Percentiles rank a stretch among this genome's conserved stretches.
Conservation (phyloP, 306 rosid genomes). For the Acmispon strigosus region DNA sequence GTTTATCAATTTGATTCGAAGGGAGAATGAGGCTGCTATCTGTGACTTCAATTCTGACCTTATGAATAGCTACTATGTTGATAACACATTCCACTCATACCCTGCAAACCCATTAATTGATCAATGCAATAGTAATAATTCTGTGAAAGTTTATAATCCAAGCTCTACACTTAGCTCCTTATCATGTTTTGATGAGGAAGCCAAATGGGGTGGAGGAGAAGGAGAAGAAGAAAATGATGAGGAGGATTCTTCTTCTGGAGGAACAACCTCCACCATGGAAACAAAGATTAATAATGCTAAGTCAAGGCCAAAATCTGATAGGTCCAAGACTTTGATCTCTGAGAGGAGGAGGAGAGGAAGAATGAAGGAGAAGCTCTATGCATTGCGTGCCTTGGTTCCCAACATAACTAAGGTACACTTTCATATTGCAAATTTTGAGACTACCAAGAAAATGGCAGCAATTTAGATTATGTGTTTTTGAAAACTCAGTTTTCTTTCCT, state of each 20-base stretch:
- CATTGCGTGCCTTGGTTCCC: constrained; percentile 82
- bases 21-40: constrained; percentile 31
- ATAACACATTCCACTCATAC: constrained; percentile 12
- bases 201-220: neutral
- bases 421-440: neutral
- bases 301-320: constrained; percentile 37
- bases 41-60: constrained; percentile 34
- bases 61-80: constrained; percentile 30
- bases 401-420: constrained; percentile 67
- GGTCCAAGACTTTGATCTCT: constrained; percentile 58
- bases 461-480: neutral
- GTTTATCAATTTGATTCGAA: constrained; percentile 45
- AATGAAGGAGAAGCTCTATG: constrained; percentile 88
- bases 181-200: constrained; percentile 39
- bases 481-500: no score
- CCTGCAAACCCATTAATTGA: constrained; percentile 2
- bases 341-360: constrained; percentile 56
- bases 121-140: neutral
- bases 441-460: neutral
- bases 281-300: neutral
- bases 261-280: constrained; percentile 21
- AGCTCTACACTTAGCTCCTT: constrained; percentile 29
- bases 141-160: constrained; percentile 20
- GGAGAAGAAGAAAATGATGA: constrained; percentile 32
- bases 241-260: constrained; percentile 39